Conservation (phyloP, 2,329 filamentous ascomycete species). For the Claviceps humidiphila region DNA sequence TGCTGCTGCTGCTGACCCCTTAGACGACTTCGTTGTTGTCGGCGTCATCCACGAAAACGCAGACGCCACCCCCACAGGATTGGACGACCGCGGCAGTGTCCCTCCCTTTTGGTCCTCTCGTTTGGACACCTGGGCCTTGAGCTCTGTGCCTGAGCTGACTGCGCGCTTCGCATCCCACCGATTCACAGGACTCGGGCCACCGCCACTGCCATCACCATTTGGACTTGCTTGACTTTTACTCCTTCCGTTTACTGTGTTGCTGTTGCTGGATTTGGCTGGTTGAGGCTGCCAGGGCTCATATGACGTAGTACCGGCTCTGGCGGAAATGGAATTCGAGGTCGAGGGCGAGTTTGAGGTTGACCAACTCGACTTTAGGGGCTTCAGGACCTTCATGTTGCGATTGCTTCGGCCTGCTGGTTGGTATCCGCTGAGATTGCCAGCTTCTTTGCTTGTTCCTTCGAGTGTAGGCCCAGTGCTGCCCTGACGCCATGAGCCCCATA, state of each 20-base stretch:
- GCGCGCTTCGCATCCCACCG: constrained; percentile 44
- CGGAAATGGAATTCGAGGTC: constrained; percentile 46
- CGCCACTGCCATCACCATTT: constrained; percentile 9
- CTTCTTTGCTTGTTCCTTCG: constrained; percentile 42
- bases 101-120: constrained; percentile 25
- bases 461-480: constrained; percentile 32
- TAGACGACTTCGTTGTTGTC: constrained; percentile 21
- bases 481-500: constrained; percentile 62
- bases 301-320: constrained; percentile 29
- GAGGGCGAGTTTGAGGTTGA: constrained; percentile 29
- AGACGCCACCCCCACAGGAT: constrained; percentile 83
- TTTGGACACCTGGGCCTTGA: constrained; percentile 19
- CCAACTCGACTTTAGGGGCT: constrained; percentile 50
- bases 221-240: constrained; percentile 37
- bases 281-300: constrained; percentile 34
- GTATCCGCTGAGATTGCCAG: constrained; percentile 48
- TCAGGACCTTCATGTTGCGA: constrained; percentile 81
- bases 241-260: constrained; percentile 23
- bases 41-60: constrained; percentile 87
- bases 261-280: constrained; percentile 30
- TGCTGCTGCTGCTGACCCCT: constrained; percentile 21
- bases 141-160: constrained; percentile 28
- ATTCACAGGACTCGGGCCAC: constrained; percentile 14
- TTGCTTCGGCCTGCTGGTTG: constrained; percentile 50
- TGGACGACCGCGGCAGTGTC: constrained; percentile 46